phyloP scores from a whole-genome alignment of 495 filamentous ascomycete species.

The Haplographium delicatum region DNA sequence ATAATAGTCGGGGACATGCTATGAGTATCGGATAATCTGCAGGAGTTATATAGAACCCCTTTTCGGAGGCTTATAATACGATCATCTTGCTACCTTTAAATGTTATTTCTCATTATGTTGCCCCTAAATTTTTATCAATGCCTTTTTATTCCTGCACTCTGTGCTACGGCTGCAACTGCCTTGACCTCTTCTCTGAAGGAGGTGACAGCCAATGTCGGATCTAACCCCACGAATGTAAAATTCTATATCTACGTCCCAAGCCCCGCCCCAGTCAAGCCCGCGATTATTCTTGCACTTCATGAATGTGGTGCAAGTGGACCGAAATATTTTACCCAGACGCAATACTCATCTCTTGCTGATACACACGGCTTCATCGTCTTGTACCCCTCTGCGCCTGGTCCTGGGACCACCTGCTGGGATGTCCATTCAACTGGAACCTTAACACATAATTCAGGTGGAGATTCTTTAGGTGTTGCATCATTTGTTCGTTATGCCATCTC shows the following conservation, averaged over 20 bases:
- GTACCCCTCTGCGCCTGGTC: slow-evolving; percentile 44
- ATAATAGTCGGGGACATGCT: too few relatives aligned
- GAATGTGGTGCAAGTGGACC: slow-evolving; percentile 47
- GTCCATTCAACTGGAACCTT: slow-evolving; percentile 47
- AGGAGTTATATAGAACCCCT: too few relatives aligned
- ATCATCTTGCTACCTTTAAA: too few relatives aligned
- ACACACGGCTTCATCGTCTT: slow-evolving; percentile 50
- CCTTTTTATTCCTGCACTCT: too few relatives aligned
- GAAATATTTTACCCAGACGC: slow-evolving; percentile 42
- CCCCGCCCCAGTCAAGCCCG: slow-evolving; percentile 44
- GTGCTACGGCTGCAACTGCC: too few relatives aligned
- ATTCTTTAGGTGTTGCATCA: slow-evolving; percentile 51
- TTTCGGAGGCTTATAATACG: too few relatives aligned
- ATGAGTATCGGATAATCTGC: too few relatives aligned
- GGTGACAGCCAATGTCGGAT: not conserved
- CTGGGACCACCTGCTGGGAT: slow-evolving; percentile 52
- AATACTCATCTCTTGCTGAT: slow-evolving; percentile 44
- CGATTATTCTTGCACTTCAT: slow-evolving; percentile 49
- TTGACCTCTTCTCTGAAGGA: not conserved
- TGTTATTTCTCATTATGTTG: too few relatives aligned
- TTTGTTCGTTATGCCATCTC: slow-evolving; percentile 51
- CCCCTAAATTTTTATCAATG: too few relatives aligned
- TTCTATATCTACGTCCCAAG: slow-evolving; percentile 52
- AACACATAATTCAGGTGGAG: slow-evolving; percentile 48
- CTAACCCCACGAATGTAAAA: slow-evolving; percentile 40